Evolutionary conservation across 2,329 filamentous ascomycete genomes (phyloP), one percentile per base, ranked within the genome.

Genomic region (Pseudogymnoascus sp.): DNA sequence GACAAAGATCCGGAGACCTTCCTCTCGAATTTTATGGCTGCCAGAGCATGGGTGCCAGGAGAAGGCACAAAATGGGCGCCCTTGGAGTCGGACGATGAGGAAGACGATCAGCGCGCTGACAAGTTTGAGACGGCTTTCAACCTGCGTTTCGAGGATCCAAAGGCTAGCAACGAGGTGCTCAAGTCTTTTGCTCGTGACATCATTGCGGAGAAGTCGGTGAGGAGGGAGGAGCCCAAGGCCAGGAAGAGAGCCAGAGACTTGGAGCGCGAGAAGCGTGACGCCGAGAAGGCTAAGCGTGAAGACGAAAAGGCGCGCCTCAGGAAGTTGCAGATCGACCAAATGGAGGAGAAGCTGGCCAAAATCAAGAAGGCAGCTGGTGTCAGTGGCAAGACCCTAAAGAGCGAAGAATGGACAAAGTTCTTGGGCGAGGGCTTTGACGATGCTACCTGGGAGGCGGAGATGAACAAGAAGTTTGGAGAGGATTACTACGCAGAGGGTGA

Each of bases 91-190:
- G 94, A 99, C 67, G 92, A 97, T 59, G 90, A 81, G 2, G 80
- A 81, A 57, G 78, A 90, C 43, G 85, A 89, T 30, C 81, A 83
- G 28, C 81, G 84, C 50, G 92, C 92, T 25, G 93, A 97, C 47
- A 85, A 88, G 63, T 96, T 93, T 70, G 94, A 99, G 76, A 83
- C 89, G 66, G 92, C 92, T 4, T 99, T 96, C 77, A 99, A 99
- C 76, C 77, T 97, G 75, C 88, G 94, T 35, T 99, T 99, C 70
- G 94, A 99, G 73, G 90, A 97, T 69, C 92, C 94, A 0, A 83
- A 83, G 63, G 92, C 90, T 71, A 86, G 90, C 68, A 97, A 97
- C 71, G 91, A 96, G 74, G 86, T 89, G 58, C 79, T 99, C 33
- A 86, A 88, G 70, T 91, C 92, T 5, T 96, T 97, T 75, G 88